Evolutionary conservation across 2,329 filamentous ascomycete species (phyloP).

Genomic region (Cryphonectria radicalis): DNA sequence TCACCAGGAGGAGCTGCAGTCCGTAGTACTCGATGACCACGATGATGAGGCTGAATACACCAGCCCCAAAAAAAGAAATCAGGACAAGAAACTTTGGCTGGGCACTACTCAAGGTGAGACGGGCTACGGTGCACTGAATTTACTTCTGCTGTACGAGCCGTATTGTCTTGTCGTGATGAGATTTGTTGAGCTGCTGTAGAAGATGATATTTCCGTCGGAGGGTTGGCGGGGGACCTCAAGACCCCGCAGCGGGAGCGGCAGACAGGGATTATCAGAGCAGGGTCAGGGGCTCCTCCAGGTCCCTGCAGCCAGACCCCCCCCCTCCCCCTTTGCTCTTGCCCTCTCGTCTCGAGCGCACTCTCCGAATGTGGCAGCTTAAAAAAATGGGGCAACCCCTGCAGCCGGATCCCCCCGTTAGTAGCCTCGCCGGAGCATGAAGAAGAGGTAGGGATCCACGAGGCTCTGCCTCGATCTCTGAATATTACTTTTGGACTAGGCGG

Average conservation of each 20-base stretch:
- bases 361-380: neutral
- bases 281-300: neutral
- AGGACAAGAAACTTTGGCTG: no score
- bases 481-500: neutral
- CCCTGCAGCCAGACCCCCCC: neutral
- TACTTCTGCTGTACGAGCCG: neutral
- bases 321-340: neutral
- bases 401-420: neutral
- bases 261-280: neutral
- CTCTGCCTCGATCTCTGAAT: neutral
- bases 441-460: neutral
- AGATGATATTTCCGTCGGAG: neutral
- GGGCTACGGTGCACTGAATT: no score
- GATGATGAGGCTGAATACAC: no score
- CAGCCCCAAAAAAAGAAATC: no score
- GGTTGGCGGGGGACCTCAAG: neutral
- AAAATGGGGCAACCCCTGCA: neutral
- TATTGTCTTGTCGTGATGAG: neutral
- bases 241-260: constrained; percentile 8
- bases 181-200: neutral
- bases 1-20: neutral
- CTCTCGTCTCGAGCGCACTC: neutral
- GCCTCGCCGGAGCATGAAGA: neutral
- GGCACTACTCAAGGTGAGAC: neutral
- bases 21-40: neutral